A percentile compares a stretch with the other conserved stretches of the same genome.
Evolutionary conservation across 768 basidiomycete species (phyloP).

Genomic region (Suillus luteus): DNA sequence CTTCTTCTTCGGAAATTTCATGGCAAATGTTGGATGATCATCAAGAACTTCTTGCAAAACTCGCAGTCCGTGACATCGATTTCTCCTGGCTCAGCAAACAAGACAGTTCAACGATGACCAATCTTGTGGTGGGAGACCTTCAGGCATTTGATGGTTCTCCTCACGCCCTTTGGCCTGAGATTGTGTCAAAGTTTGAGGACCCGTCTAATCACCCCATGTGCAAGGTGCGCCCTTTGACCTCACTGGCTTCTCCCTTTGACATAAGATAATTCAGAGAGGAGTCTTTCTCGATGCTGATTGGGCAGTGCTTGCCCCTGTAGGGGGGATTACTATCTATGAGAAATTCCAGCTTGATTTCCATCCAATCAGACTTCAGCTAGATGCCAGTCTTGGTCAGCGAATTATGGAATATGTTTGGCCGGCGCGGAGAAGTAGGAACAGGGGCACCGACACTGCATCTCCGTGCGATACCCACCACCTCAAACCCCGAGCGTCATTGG

Average conservation of each 20-base stretch:
- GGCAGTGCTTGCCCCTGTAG: constrained; percentile 86
- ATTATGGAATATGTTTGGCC: constrained; percentile 93
- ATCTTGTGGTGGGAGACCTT: constrained; percentile 72
- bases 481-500: constrained; percentile 49
- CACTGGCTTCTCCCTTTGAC: constrained; percentile 9
- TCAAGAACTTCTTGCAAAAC: constrained; percentile 75
- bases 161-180: constrained; percentile 84
- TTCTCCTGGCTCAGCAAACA: constrained; percentile 85
- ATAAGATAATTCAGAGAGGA: constrained; percentile 48
- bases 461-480: constrained; percentile 22
- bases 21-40: constrained; percentile 88
- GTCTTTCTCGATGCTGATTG: constrained; percentile 79
- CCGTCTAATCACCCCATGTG: constrained; percentile 67
- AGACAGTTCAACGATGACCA: constrained; percentile 84
- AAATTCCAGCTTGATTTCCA: constrained; percentile 80
- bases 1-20: constrained; percentile 82
- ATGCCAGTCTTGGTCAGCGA: constrained; percentile 74
- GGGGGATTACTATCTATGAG: constrained; percentile 89
- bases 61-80: constrained; percentile 76
- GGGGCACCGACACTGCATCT: constrained; percentile 9
- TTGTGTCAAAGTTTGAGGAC: constrained; percentile 77
- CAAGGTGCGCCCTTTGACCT: constrained; percentile 49
- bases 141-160: constrained; percentile 86
- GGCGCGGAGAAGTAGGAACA: constrained; percentile 45
- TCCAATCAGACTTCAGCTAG: constrained; percentile 85